These are phyloP conservation scores for Strigomonas oncopelti DNA, from an alignment of 208 protist species.

Conservation along the genomic window DNA sequence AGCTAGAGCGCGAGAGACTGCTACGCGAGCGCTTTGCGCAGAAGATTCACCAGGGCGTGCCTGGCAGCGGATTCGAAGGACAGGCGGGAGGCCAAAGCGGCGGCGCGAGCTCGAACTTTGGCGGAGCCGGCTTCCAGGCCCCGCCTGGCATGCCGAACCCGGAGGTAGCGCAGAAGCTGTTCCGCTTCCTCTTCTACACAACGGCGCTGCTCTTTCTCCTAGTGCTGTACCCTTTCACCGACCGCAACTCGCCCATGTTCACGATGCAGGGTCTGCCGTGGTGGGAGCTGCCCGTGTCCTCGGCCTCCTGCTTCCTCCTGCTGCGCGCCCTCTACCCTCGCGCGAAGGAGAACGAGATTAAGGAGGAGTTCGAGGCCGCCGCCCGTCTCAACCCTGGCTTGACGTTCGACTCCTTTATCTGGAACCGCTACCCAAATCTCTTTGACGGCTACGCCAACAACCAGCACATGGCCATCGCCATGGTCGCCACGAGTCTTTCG, in stretches of 20 bases:
- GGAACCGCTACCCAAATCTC: constrained; percentile 54
- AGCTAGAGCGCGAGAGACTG: constrained; percentile 69
- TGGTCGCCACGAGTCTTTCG: constrained; percentile 61
- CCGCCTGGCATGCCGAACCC: constrained; percentile 13
- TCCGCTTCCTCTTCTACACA: constrained; percentile 62
- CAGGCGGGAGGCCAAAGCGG: not conserved
- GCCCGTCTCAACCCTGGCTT: constrained; percentile 43
- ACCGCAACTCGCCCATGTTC: constrained; percentile 52
- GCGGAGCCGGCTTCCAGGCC: constrained; percentile 15
- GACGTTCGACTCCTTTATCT: constrained; percentile 79
- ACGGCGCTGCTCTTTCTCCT: constrained; percentile 49
- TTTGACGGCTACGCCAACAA: constrained; percentile 78
- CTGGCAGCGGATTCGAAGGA: not conserved
- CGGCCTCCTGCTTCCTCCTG: constrained; percentile 60
- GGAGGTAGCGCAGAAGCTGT: constrained; percentile 18
- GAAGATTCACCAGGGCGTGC: constrained; percentile 64
- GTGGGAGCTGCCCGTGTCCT: constrained; percentile 71
- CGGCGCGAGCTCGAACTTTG: not conserved
- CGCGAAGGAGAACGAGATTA: constrained; percentile 62
- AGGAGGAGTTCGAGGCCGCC: constrained; percentile 66
- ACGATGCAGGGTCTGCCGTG: constrained; percentile 68
- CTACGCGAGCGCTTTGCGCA: constrained; percentile 75
- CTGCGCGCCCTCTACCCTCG: constrained; percentile 58
- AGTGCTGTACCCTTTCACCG: constrained; percentile 40
- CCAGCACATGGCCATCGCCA: constrained; percentile 67